A percentile compares a stretch with the other conserved stretches of the same genome.
These are phyloP conservation scores for Microstegium vimineum DNA, from an alignment of 176 grass and related monocot species.

Conservation along the genomic window DNA sequence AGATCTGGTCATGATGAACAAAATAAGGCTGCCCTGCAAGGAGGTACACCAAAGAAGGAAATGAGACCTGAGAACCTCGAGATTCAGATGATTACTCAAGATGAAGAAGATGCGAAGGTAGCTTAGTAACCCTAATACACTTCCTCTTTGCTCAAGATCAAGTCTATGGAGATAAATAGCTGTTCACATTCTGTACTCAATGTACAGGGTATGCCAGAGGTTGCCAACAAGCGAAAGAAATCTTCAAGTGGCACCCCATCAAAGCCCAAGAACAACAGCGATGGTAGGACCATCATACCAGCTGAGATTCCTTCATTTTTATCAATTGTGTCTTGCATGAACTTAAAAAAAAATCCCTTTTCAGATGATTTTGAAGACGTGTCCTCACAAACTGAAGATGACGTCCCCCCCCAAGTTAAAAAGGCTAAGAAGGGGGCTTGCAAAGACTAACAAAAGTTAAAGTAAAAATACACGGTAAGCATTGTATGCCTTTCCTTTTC, in stretches of 20 bases:
- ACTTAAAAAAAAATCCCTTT: background rate
- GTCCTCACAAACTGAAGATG: slow-evolving; percentile 30
- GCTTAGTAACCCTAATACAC: slow-evolving; percentile 11
- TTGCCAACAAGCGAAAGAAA: background rate
- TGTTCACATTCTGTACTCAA: background rate
- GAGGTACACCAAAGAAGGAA: slow-evolving; percentile 7
- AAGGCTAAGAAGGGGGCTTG: slow-evolving; percentile 40
- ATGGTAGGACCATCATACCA: slow-evolving; percentile 16
- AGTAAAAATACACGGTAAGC: slow-evolving; percentile 13
- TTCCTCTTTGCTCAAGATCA: background rate
- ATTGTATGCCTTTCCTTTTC: background rate
- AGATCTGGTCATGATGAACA: slow-evolving; percentile 41
- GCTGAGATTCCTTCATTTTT: background rate
- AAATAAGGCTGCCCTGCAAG: slow-evolving; percentile 16
- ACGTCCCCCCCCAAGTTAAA: background rate
- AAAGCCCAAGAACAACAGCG: background rate
- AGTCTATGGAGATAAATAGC: background rate
- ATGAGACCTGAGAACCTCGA: background rate
- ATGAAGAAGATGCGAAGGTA: slow-evolving; percentile 39
- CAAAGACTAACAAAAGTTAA: background rate
- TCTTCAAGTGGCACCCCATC: background rate
- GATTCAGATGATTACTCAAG: background rate
- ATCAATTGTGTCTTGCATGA: background rate
- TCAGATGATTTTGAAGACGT: slow-evolving; percentile 30
- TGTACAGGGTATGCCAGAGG: slow-evolving; percentile 1